phyloP scores from a whole-genome alignment of 768 basidiomycete species.

The Rhizopogon roseolus region DNA sequence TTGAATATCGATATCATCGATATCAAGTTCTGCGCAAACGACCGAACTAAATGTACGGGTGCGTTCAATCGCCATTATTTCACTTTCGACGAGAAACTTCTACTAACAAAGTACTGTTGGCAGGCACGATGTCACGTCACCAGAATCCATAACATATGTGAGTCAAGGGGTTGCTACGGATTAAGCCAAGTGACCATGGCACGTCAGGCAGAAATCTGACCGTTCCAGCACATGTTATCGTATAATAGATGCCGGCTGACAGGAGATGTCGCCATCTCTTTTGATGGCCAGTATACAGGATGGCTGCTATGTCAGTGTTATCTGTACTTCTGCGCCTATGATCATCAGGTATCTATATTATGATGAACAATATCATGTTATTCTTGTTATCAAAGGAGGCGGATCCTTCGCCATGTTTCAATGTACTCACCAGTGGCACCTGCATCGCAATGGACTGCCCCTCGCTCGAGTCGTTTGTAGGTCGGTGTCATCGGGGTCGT shows the following conservation, averaged over 20 bases:
- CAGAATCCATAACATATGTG: neutral
- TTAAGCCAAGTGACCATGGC: neutral
- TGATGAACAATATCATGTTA: no score
- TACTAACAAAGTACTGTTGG: neutral
- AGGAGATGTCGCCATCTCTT: neutral
- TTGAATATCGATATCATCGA: no score
- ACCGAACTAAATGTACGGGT: no score
- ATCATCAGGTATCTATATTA: no score
- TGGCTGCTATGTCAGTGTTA: neutral
- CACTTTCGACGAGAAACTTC: no score
- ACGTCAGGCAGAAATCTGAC: neutral
- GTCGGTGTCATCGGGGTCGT: neutral
- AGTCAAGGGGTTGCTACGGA: neutral
- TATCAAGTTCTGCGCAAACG: no score
- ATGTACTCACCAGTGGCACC: no score
- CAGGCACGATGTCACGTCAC: constrained; percentile 1
- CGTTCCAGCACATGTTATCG: neutral
- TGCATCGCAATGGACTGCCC: no score
- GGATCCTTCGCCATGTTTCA: no score
- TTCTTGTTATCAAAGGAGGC: no score
- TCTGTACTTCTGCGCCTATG: no score
- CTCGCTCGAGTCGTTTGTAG: neutral
- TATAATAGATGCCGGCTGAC: neutral
- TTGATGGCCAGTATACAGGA: neutral
- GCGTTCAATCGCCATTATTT: no score